Conservation (phyloP, 305 asterid species). For the Fraxinus paxiana region DNA sequence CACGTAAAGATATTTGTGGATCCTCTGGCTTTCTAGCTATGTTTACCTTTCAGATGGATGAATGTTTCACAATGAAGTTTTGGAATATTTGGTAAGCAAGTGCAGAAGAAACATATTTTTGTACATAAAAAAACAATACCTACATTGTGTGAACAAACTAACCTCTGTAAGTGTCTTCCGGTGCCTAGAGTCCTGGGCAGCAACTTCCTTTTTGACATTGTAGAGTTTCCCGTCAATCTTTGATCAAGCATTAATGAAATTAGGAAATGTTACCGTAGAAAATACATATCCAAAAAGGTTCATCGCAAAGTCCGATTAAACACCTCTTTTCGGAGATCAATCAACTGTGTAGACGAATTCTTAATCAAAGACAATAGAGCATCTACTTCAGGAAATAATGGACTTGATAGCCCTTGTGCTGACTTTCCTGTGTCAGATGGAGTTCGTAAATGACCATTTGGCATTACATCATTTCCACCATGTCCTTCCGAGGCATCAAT, state of each 20-base stretch:
- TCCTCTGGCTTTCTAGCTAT: not conserved
- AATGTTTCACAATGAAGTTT: not conserved
- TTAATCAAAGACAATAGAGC: constrained; percentile 71
- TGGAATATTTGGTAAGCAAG: not conserved
- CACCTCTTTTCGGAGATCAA: constrained; percentile 89
- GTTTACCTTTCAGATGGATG: not conserved
- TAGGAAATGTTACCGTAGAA: constrained; percentile 22
- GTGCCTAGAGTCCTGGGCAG: constrained; percentile 86
- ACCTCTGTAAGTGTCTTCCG: constrained; percentile 92
- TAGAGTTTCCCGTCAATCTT: constrained; percentile 89
- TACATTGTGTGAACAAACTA: constrained; percentile 21
- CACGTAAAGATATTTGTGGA: not conserved
- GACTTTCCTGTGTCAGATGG: constrained; percentile 62
- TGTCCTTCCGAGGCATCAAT: constrained; percentile 63
- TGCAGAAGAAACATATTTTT: not conserved
- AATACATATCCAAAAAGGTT: constrained; percentile 14
- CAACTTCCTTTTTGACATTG: constrained; percentile 75
- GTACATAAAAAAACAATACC: constrained; percentile 5
- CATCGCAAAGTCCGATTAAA: not conserved
- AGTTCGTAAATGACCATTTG: constrained; percentile 71
- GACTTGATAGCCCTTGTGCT: constrained; percentile 50
- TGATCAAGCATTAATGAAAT: constrained; percentile 23
- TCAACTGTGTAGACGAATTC: constrained; percentile 73
- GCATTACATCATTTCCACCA: constrained; percentile 48
- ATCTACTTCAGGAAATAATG: constrained; percentile 91